Evolutionary conservation across 805 yeast species (phyloP), one percentile per base, ranked within the genome.

Genomic region (Candida cerambycidarum): DNA sequence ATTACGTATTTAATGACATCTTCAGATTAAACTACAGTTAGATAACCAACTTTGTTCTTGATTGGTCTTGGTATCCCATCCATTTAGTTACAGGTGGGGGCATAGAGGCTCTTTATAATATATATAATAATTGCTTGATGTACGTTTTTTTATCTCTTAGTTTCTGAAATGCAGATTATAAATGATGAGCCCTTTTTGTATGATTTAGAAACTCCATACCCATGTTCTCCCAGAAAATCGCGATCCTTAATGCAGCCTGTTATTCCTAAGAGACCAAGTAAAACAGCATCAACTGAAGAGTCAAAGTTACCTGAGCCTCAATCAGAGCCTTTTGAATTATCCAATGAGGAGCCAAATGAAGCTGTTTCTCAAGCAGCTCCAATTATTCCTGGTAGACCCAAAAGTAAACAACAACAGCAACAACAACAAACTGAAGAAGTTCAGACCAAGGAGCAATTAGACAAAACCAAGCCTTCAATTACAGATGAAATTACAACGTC

Each of bases 1-100:
- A 90, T 77, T 93, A 82, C 61, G 98, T 93, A 47, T 86, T 89
- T 73, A 93, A 93, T 71, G 99, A 93, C 63, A 88, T 93, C 54
- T 93, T 93, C 82, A 87, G 98, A 76, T 82, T 93, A 66, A 89
- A 89, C 76, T 89, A 85, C 71, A 78, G 82, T 77, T 65, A 82
- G 14, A 23, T 23, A 9, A 13, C 11, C 11, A 15, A 9, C 13
- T 7, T 25, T 25, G 5, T 25, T 5, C 5, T 25, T 5, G 5
- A 25, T 15, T 18, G 7, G 15, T 31, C 13, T 25, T n/a, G 16
- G 10, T 18, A n/a, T 6, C 25, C 18, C 14, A 18, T 12, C 35
- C 11, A 3, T 18, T 18, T 18, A n/a, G n/a, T n/a, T n/a, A n/a
- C n/a, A n/a, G n/a, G 7, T 32, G 17, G 17, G 12, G 10, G 11